Percentiles rank a stretch among this genome's conserved stretches.
phyloP scores from a whole-genome alignment of 2,329 filamentous ascomycete genomes.

The Colletotrichum aenigma region DNA sequence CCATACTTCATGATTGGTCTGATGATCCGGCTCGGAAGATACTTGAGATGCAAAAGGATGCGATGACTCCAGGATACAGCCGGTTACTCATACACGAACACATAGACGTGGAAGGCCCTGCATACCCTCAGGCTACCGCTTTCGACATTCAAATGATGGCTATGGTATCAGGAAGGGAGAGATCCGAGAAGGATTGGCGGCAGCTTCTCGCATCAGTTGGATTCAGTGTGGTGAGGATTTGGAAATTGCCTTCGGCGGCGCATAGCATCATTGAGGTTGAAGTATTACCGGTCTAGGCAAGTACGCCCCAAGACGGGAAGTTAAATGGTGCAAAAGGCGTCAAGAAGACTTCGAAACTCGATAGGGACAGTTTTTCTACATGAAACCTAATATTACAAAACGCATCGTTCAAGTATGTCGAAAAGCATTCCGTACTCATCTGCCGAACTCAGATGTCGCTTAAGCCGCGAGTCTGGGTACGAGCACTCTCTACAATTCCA shows the following conservation, averaged over 20 bases:
- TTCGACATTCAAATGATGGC: constrained; percentile 12
- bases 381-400: no score
- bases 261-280: not conserved
- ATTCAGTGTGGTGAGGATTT: not conserved
- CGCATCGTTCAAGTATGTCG: no score
- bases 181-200: not conserved
- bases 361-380: no score
- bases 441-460: not conserved
- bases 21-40: constrained; percentile 46
- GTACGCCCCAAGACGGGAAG: no score
- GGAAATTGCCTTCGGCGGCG: not conserved
- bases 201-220: not conserved
- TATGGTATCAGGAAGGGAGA: not conserved
- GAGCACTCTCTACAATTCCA: constrained; percentile 25
- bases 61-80: constrained; percentile 45
- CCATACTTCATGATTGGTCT: constrained; percentile 61
- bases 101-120: constrained; percentile 33
- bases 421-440: not conserved
- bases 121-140: not conserved
- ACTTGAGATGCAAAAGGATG: constrained; percentile 43
- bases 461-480: not conserved
- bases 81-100: constrained; percentile 41
- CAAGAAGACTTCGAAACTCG: no score
- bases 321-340: no score
- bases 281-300: not conserved